Conservation (phyloP, 83 land plant species). For the Diphasiastrum complanatum region DNA sequence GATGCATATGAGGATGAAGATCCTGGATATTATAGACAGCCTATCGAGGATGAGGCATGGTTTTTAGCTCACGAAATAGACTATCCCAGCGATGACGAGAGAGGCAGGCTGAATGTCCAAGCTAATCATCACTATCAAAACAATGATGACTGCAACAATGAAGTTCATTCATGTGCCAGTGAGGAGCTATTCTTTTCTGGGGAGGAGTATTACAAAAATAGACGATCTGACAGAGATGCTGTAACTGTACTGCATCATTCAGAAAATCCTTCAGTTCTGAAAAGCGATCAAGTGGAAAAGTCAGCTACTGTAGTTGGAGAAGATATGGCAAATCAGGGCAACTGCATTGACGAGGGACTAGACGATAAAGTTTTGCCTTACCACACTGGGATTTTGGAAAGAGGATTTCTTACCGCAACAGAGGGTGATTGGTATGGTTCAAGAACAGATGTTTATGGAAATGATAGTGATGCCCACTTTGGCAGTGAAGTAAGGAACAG, state of each 20-base stretch:
- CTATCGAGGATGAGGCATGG: slow-evolving; percentile 94
- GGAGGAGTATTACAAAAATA: background rate
- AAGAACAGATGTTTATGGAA: no score
- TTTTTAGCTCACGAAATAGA: slow-evolving; percentile 97
- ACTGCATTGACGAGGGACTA: no score
- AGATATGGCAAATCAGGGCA: no score
- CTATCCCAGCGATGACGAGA: slow-evolving; percentile 94
- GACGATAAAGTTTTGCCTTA: no score
- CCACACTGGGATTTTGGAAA: no score
- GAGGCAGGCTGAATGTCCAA: slow-evolving; percentile 33
- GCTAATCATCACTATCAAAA: slow-evolving; percentile 10
- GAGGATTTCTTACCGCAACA: no score
- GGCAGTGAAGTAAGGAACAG: no score
- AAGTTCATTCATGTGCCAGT: background rate
- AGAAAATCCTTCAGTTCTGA: background rate
- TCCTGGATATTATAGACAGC: slow-evolving; percentile 88
- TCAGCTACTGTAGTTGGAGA: no score
- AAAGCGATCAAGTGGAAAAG: no score
- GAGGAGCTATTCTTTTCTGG: background rate
- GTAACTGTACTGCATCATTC: background rate
- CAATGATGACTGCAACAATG: background rate
- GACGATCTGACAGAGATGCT: background rate
- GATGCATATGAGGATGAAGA: slow-evolving; percentile 98
- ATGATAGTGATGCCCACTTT: no score
- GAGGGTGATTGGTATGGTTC: no score